Conservation (phyloP, 2,329 filamentous ascomycete species). For the Sporothrix mexicana region DNA sequence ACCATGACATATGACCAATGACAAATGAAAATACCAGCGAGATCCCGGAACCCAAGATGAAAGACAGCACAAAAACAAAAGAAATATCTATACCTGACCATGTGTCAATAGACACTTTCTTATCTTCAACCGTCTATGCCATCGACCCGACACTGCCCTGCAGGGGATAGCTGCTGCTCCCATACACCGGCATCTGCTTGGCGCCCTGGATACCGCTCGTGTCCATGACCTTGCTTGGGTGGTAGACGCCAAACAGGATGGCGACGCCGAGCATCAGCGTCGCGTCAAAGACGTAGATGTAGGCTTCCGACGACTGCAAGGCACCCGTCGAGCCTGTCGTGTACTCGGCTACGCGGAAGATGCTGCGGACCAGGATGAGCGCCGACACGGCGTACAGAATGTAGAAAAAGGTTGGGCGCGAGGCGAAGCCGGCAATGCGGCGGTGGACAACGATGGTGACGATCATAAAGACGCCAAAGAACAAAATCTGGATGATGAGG, state of each 20-base stretch:
- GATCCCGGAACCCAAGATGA: too few relatives aligned
- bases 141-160: background rate
- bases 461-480: constrained; percentile 52
- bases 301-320: constrained; percentile 41
- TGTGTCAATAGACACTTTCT: background rate
- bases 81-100: background rate
- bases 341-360: constrained; percentile 51
- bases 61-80: background rate
- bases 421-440: constrained; percentile 19
- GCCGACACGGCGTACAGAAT: constrained; percentile 38
- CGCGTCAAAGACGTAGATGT: constrained; percentile 45
- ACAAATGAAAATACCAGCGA: too few relatives aligned
- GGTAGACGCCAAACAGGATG: constrained; percentile 31
- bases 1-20: too few relatives aligned
- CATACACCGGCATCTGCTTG: constrained; percentile 4
- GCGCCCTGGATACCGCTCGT: background rate
- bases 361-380: constrained; percentile 47
- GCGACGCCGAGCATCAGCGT: constrained; percentile 39
- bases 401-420: constrained; percentile 29
- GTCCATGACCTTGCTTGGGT: constrained; percentile 26
- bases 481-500: constrained; percentile 54
- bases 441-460: constrained; percentile 27
- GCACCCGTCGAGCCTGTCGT: constrained; percentile 42
- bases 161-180: constrained; percentile 19
- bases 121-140: background rate